Percentiles rank a stretch among this genome's conserved stretches.
phyloP scores from a whole-genome alignment of 257 asterid species.

The Craterostigma plantagineum region DNA sequence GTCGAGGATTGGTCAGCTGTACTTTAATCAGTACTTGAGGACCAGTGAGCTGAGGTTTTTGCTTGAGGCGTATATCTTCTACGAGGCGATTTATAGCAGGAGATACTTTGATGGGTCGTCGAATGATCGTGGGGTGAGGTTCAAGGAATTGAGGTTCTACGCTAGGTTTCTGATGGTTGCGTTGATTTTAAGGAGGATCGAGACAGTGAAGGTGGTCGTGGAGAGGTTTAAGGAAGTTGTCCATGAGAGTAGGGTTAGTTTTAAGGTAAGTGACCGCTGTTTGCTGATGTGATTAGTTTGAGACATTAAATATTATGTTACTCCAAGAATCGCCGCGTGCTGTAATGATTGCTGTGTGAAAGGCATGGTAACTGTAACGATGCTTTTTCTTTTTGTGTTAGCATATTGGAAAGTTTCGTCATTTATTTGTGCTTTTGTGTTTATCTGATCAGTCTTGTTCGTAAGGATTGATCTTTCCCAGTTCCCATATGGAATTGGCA shows the following conservation, averaged over 20 bases:
- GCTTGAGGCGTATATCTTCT: constrained; percentile 73
- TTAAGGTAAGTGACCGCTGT: constrained; percentile 37
- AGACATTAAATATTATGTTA: neutral
- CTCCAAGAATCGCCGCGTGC: neutral
- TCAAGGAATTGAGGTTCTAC: constrained; percentile 85
- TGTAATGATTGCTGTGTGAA: neutral
- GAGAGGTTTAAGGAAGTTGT: constrained; percentile 70
- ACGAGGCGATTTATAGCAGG: constrained; percentile 77
- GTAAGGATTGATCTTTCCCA: too few relatives aligned
- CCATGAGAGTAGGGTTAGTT: constrained; percentile 53
- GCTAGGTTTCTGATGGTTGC: constrained; percentile 90
- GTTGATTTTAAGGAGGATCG: constrained; percentile 49
- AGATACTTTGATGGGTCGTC: constrained; percentile 67
- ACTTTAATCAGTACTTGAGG: constrained; percentile 77
- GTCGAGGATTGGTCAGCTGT: constrained; percentile 90
- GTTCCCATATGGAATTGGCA: too few relatives aligned
- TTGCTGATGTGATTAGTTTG: constrained; percentile 2
- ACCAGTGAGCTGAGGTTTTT: constrained; percentile 86
- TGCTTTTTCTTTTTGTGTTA: neutral
- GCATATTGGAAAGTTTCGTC: neutral
- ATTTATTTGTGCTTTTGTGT: too few relatives aligned
- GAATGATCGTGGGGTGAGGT: constrained; percentile 67
- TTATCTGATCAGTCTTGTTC: too few relatives aligned
- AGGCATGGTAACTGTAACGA: too few relatives aligned
- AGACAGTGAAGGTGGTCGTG: constrained; percentile 60